Base-by-base conservation (phyloP, 2,329 filamentous ascomycete genomes). In the Alternaria brassicicola region DNA sequence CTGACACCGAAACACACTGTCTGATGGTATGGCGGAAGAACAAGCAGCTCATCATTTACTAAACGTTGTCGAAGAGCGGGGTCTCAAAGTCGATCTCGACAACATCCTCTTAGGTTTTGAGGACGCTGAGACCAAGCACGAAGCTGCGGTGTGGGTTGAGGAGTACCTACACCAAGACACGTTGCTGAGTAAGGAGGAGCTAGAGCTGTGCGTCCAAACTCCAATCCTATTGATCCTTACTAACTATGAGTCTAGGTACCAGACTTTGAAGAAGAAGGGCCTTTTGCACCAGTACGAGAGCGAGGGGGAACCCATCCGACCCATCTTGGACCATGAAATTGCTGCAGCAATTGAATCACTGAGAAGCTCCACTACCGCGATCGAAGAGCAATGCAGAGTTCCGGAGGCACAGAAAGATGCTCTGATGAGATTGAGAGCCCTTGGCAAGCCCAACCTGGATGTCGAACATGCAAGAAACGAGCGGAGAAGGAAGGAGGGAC, bases 371-470 rank as follows among this genome's bases (percentile, higher is more conserved):
- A 91, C 89, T 0, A 82, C 82, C 17, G 83, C 83, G 17, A 89
- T 91, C 26, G 81, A 85, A 61, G 84, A 84, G 73, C 89, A 91
- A 69, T 87, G 83, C 26, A 85, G 87, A 68, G 80, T 83, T 0
- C 72, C 92, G 17, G 82, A 83, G 55, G 80, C 83, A 49, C 89
- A 92, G 72, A 85, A 86, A 59, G 83, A 85, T 65, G 87, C 87
- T 9, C 73, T 91, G 51, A 76, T 87, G 59, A 81, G 81, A 31
- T 74, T 85, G 23, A 78, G 85, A 64, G 77, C 84, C 4, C 82
- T 82, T 49, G 83, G 73, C 42, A 76, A 77, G 53, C 75, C 76
- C 4, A 78, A 78, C 67, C 70, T 58, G 63, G 75, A 61, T 60
- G 80, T 60, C 67, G 79, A 64, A 71, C 59, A 77, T 59, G 60